These are phyloP conservation scores for Conoideocrella luteorostrata DNA, from an alignment of 2,329 filamentous ascomycete genomes.

Conservation along the genomic window DNA sequence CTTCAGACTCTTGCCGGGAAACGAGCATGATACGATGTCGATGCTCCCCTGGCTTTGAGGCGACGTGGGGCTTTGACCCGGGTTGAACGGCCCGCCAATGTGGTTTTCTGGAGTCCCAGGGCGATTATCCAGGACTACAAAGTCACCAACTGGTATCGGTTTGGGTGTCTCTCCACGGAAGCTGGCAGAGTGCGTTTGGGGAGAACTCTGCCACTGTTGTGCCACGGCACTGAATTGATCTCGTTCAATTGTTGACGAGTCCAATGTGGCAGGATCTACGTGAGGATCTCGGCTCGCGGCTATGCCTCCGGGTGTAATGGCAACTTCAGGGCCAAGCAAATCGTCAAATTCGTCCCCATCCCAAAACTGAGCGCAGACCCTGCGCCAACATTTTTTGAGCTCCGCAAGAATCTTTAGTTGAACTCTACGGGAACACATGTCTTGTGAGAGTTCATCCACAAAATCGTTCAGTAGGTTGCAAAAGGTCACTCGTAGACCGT, in stretches of 20 bases:
- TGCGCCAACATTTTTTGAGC: slow-evolving; percentile 94
- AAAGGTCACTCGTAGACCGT: slow-evolving; percentile 67
- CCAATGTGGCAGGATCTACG: slow-evolving; percentile 50
- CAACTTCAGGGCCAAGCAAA: slow-evolving; percentile 53
- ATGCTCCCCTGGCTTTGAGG: slow-evolving; percentile 53
- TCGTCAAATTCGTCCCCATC: slow-evolving; percentile 64
- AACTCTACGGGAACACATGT: slow-evolving; percentile 40
- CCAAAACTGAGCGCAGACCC: slow-evolving; percentile 87
- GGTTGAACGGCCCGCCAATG: slow-evolving; percentile 15
- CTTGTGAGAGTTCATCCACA: slow-evolving; percentile 46
- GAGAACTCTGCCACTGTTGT: slow-evolving; percentile 15
- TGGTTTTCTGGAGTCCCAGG: slow-evolving; percentile 41
- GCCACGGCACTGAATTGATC: slow-evolving; percentile 38
- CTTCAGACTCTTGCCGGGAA: slow-evolving; percentile 47
- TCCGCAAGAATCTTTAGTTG: slow-evolving; percentile 83
- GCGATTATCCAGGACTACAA: slow-evolving; percentile 36
- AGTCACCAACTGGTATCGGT: slow-evolving; percentile 40
- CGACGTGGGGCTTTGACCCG: slow-evolving; percentile 28
- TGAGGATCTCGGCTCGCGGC: slow-evolving; percentile 52
- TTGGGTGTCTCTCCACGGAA: slow-evolving; percentile 40
- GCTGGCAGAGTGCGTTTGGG: slow-evolving; percentile 19
- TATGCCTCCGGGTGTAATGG: slow-evolving; percentile 71
- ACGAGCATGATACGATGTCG: slow-evolving; percentile 58
- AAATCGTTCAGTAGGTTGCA: slow-evolving; percentile 73
- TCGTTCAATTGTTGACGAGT: slow-evolving; percentile 35